Evolutionary conservation across 306 rosid genomes (phyloP).

Genomic region (Gynostemma pentaphyllum): DNA sequence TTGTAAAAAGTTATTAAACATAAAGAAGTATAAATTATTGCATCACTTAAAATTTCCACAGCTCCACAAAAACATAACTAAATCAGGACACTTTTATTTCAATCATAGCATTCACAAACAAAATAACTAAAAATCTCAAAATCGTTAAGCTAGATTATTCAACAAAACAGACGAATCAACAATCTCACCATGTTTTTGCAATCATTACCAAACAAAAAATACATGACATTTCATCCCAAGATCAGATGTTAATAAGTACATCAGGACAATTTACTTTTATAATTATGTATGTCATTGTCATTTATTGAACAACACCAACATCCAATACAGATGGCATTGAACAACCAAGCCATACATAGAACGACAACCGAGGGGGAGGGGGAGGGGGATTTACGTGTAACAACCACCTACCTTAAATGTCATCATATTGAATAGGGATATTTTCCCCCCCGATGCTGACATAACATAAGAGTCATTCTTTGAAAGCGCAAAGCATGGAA

Average conservation of each 20-base stretch:
- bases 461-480: slow-evolving; percentile 95
- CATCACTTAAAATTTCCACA: not conserved
- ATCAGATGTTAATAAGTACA: not conserved
- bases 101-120: not conserved
- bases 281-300: not conserved
- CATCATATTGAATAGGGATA: slow-evolving; percentile 99
- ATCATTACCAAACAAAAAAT: not conserved
- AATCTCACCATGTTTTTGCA: not conserved
- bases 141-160: not conserved
- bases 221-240: not conserved
- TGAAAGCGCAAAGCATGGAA: slow-evolving; percentile 95
- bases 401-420: slow-evolving; percentile 71
- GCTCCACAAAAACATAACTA: not conserved
- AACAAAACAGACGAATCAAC: not conserved
- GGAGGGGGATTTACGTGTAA: slow-evolving; percentile 3
- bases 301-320: not conserved
- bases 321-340: not conserved
- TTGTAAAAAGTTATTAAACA: slow-evolving; percentile 16
- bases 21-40: not conserved
- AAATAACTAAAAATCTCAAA: not conserved
- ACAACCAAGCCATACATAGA: not conserved
- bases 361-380: not conserved
- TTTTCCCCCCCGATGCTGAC: slow-evolving; percentile 99
- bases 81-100: not conserved
- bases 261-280: not conserved